Percentiles rank a stretch among this genome's conserved stretches.
Conservation (phyloP, 2,329 filamentous ascomycete genomes). For the Fusarium marasasianum region DNA sequence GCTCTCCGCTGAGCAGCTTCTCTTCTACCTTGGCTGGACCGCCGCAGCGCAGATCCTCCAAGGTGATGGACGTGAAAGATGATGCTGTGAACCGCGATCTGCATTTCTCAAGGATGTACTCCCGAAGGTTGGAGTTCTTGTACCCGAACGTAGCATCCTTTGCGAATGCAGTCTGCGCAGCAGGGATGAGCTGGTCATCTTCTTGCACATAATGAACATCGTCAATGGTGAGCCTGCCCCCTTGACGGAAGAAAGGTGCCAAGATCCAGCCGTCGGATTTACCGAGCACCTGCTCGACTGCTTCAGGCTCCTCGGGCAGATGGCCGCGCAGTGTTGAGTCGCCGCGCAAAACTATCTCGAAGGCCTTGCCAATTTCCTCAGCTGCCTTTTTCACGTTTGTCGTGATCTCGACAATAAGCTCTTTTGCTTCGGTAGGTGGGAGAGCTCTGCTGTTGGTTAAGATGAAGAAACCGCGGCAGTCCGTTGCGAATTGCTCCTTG, state of each 20-base stretch:
- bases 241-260: background rate
- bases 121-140: constrained; percentile 55
- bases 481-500: background rate
- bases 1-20: background rate
- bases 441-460: background rate
- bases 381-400: background rate
- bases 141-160: constrained; percentile 67
- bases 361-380: background rate
- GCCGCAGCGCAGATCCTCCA: background rate
- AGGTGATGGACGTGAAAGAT: constrained; percentile 41
- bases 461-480: background rate
- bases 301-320: background rate
- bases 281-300: background rate
- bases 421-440: background rate
- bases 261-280: background rate
- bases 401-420: background rate
- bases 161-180: constrained; percentile 49
- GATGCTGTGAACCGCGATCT: constrained; percentile 51
- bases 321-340: background rate
- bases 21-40: background rate
- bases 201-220: background rate
- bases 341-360: background rate
- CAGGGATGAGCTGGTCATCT: fast-evolving
- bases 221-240: background rate
- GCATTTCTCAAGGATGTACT: constrained; percentile 63